Evolutionary conservation across 2,329 filamentous ascomycete genomes (phyloP), one percentile per base, ranked within the genome.

Genomic region (Teratosphaeria destructans): DNA sequence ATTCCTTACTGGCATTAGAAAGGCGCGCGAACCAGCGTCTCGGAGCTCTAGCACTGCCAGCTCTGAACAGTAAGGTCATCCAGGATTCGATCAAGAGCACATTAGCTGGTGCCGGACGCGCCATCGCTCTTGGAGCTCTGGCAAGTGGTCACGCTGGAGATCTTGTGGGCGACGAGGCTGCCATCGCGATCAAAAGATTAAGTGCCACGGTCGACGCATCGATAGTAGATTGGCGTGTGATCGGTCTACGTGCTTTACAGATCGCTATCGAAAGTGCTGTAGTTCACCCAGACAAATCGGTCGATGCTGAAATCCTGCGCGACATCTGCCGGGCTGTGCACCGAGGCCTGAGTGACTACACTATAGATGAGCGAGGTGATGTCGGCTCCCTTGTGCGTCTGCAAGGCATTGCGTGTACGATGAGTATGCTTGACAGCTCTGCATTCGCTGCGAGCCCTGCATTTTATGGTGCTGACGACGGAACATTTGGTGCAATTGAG

Each of bases 331-430:
- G 60, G 10, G 65, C 68, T 3, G 53, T 70, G 6, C 65, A 66
- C 29, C 57, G 68, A 32, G 76, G 86, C 0, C 75, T 99, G 32
- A 87, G 93, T 64, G 92, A 99, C 71, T 97, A 97, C 69, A 95
- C 90, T 0, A 92, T 90, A 3, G 93, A 90, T 65, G 86, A 92
- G 14, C 81, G 91, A 59, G 94, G 94, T 16, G 94, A 99, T 69
- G 82, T 97, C 55, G 94, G 94, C 5, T 95, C 92, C 0, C 83
- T 92, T 57, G 88, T 95, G 3, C 83, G 94, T 3, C 77, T 93
- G 5, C 87, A 92, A 72, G 92, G 90, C 27, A 81, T 96, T 12
- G 81, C 83, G 61, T 84, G 84, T 2, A 78, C 90, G 7, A 62
- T 59, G 1, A 47, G 54, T 19, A 60, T 69, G 19, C 56, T 66